Percentiles rank a stretch among this genome's conserved stretches.
These are phyloP conservation scores for Cymodocea nodosa DNA, from an alignment of 116 monocot genomes.

Conservation along the genomic window DNA sequence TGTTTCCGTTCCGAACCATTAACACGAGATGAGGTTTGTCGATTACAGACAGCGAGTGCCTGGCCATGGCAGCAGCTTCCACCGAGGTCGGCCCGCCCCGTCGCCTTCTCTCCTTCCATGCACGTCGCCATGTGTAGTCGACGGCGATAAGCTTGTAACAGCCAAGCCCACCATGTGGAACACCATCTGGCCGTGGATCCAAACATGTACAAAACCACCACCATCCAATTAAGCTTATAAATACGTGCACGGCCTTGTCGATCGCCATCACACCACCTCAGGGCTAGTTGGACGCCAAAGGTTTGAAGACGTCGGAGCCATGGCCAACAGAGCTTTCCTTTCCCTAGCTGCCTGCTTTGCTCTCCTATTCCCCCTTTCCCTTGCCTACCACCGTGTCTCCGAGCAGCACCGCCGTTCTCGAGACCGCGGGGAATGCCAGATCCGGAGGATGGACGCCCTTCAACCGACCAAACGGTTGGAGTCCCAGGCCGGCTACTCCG, in stretches of 20 bases:
- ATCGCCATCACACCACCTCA: background rate
- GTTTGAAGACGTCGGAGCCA: background rate
- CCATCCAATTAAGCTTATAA: background rate
- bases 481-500: constrained; percentile 26
- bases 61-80: background rate
- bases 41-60: too few species aligned
- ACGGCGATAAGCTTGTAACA: background rate
- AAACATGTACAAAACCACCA: background rate
- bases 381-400: background rate
- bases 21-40: too few species aligned
- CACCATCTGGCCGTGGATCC: background rate
- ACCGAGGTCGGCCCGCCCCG: constrained; percentile 2
- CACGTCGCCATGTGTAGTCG: background rate
- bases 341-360: background rate
- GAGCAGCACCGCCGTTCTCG: background rate
- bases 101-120: background rate
- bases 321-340: background rate
- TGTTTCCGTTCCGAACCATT: too few species aligned
- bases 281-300: background rate
- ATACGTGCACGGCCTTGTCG: background rate
- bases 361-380: background rate
- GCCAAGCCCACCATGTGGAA: background rate
- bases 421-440: constrained; percentile 11
- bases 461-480: constrained; percentile 11
- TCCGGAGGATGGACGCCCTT: constrained; percentile 14